A percentile compares a stretch with the other conserved stretches of the same genome.
phyloP scores from a whole-genome alignment of 495 filamentous ascomycete genomes.

The Penicillium herquei region DNA sequence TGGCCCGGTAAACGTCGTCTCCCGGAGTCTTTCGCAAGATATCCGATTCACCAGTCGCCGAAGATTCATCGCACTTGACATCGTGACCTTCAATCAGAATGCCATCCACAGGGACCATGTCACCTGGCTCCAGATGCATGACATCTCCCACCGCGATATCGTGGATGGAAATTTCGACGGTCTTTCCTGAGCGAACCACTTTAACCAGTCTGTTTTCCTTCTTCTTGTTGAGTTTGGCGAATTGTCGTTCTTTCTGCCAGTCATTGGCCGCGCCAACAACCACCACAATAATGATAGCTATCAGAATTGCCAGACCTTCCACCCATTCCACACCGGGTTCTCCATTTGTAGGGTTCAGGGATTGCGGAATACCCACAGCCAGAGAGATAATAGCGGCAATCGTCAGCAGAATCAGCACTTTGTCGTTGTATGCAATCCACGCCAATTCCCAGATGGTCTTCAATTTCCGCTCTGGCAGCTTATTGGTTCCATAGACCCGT shows the following conservation, averaged over 20 bases:
- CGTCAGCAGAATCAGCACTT: slow-evolving; percentile 75
- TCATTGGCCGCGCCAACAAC: slow-evolving; percentile 73
- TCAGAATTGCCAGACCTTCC: slow-evolving; percentile 75
- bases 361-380: slow-evolving; percentile 74
- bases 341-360: slow-evolving; percentile 44
- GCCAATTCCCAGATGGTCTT: slow-evolving; percentile 71
- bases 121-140: slow-evolving; percentile 80
- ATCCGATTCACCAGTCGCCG: slow-evolving; percentile 84
- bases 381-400: slow-evolving; percentile 78
- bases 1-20: slow-evolving; percentile 77
- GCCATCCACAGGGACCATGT: slow-evolving; percentile 80
- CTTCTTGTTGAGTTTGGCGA: slow-evolving; percentile 70
- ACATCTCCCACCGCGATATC: slow-evolving; percentile 85
- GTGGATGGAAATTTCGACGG: slow-evolving; percentile 72
- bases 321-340: slow-evolving; percentile 73
- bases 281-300: slow-evolving; percentile 74
- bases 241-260: slow-evolving; percentile 77
- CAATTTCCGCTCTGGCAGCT: slow-evolving; percentile 66
- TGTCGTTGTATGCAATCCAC: slow-evolving; percentile 84
- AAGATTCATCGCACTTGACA: slow-evolving; percentile 79
- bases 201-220: slow-evolving; percentile 72
- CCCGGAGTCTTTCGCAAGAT: slow-evolving; percentile 68
- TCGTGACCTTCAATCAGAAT: slow-evolving; percentile 72
- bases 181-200: slow-evolving; percentile 72
- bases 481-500: slow-evolving; percentile 68